phyloP scores from a whole-genome alignment of 2,329 filamentous ascomycete species.

The Ophiostoma montium region DNA sequence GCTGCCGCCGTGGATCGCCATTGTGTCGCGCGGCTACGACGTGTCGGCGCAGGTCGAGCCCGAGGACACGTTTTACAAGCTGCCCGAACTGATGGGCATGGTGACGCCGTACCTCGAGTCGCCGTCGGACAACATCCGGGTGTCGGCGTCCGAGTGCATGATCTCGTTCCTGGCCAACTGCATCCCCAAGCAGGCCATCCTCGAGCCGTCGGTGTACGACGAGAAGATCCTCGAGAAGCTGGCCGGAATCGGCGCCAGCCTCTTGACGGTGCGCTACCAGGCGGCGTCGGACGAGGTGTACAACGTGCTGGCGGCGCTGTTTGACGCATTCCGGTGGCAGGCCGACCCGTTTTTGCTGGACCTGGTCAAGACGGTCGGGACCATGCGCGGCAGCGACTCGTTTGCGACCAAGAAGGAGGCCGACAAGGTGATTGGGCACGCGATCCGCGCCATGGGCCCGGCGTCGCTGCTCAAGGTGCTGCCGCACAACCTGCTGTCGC shows the following conservation, averaged over 20 bases:
- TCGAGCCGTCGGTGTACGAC: slow-evolving; percentile 84
- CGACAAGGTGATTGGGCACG: slow-evolving; percentile 77
- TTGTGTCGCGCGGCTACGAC: slow-evolving; percentile 86
- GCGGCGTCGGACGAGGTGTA: slow-evolving; percentile 92
- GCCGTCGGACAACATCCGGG: slow-evolving; percentile 79
- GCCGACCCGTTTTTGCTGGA: slow-evolving; percentile 64
- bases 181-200: slow-evolving; percentile 65
- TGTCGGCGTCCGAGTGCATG: slow-evolving; percentile 88
- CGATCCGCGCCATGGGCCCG: slow-evolving; percentile 80
- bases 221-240: slow-evolving; percentile 80
- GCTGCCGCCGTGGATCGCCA: slow-evolving; percentile 90
- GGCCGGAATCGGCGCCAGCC: slow-evolving; percentile 53
- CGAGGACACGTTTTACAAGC: slow-evolving; percentile 80
- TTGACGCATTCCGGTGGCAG: slow-evolving; percentile 74
- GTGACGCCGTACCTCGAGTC: slow-evolving; percentile 73
- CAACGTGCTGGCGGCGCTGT: slow-evolving; percentile 73
- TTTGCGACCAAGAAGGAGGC: slow-evolving; percentile 93
- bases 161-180: slow-evolving; percentile 89
- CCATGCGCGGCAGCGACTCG: slow-evolving; percentile 72
- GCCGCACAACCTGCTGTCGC: slow-evolving; percentile 71
- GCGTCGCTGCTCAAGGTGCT: slow-evolving; percentile 69
- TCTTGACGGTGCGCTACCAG: slow-evolving; percentile 85
- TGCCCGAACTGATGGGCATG: slow-evolving; percentile 72
- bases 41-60: slow-evolving; percentile 79
- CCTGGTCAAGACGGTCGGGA: slow-evolving; percentile 67